Percentiles rank a stretch among this genome's conserved stretches.
phyloP scores from a whole-genome alignment of 768 basidiomycete species.

The Fistulinella prunicolor region DNA sequence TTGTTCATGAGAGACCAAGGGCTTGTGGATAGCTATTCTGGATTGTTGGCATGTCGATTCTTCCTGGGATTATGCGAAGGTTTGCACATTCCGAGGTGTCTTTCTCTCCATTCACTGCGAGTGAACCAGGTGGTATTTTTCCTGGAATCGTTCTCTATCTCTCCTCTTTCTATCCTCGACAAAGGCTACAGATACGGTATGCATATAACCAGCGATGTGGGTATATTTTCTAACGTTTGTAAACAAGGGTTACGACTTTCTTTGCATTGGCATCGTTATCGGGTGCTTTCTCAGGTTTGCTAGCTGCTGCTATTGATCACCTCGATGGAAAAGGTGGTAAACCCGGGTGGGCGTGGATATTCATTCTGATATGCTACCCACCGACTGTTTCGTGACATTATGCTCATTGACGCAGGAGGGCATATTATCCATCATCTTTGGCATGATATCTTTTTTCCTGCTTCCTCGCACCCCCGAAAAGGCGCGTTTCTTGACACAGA shows the following conservation, averaged over 20 bases:
- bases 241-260: conserved; percentile 38
- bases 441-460: conserved; percentile 45
- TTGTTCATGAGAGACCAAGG: conserved; percentile 29
- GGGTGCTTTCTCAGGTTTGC: conserved; percentile 57
- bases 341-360: conserved; percentile 62
- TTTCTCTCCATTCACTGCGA: conserved; percentile 6
- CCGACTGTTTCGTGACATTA: no score
- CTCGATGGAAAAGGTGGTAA: conserved; percentile 50
- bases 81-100: conserved; percentile 12
- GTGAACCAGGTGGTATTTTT: conserved; percentile 47
- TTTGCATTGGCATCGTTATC: conserved; percentile 47
- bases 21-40: conserved; percentile 46
- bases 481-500: conserved; percentile 47
- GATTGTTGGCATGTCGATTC: conserved; percentile 49
- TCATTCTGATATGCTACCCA: no score
- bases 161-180: conserved; percentile 45
- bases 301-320: conserved; percentile 53
- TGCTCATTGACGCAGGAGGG: no score
- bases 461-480: conserved; percentile 41
- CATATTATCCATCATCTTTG: conserved; percentile 58
- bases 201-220: background rate
- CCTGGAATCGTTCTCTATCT: conserved; percentile 57
- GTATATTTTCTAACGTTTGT: conserved; percentile 3
- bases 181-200: conserved; percentile 24
- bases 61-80: conserved; percentile 60